A percentile compares a stretch with the other conserved stretches of the same genome.
Conservation (phyloP, 345 rosid genomes). For the Chamaenerion angustifolium region DNA sequence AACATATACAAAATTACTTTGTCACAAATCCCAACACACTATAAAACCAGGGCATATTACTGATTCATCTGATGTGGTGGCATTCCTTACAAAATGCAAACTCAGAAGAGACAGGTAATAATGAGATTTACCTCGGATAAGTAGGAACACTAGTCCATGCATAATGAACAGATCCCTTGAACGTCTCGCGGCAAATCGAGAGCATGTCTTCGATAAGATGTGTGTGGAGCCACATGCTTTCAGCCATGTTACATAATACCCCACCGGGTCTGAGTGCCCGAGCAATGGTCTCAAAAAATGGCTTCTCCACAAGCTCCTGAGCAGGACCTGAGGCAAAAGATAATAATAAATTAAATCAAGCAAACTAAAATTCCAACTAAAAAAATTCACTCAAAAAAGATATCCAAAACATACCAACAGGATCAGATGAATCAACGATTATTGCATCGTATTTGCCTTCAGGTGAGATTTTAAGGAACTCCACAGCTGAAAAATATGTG, state of each 20-base stretch:
- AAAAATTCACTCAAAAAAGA: background rate
- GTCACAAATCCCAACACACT: too few species aligned
- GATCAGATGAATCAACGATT: slow-evolving; percentile 93
- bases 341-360: background rate
- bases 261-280: slow-evolving; percentile 86
- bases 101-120: background rate
- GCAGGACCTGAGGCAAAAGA: slow-evolving; percentile 57
- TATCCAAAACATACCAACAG: slow-evolving; percentile 55
- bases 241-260: slow-evolving; percentile 91
- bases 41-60: too few species aligned
- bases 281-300: slow-evolving; percentile 72
- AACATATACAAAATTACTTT: background rate
- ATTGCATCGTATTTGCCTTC: slow-evolving; percentile 80
- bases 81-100: background rate
- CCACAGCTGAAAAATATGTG: slow-evolving; percentile 46
- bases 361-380: background rate
- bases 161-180: slow-evolving; percentile 74
- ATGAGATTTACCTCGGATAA: slow-evolving; percentile 59
- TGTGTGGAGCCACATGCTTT: slow-evolving; percentile 98
- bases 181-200: slow-evolving; percentile 52
- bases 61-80: too few species aligned
- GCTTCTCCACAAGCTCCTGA: slow-evolving; percentile 84
- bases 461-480: slow-evolving; percentile 51
- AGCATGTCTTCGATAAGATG: slow-evolving; percentile 86
- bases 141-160: slow-evolving; percentile 98